Evolutionary conservation across 371 early-diverging fungal genomes (phyloP), one percentile per base, ranked within the genome.

Genomic region (Mortierella sp.): DNA sequence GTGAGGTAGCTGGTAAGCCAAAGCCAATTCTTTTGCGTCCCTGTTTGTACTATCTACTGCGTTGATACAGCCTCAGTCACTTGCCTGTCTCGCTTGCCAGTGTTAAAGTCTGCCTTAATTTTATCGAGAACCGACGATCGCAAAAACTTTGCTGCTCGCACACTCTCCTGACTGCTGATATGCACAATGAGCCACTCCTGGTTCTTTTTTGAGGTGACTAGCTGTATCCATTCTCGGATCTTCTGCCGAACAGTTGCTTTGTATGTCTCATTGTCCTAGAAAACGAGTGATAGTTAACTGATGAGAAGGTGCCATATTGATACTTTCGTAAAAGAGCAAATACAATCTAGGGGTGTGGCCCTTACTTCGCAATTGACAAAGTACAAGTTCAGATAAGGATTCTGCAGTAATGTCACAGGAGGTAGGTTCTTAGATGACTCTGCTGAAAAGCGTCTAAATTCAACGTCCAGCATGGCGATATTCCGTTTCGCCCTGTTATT

Each of bases 121-220:
- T 92, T 93, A 81, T 98, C 99, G 61, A 89, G 91, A 3, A 97
- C 91, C 0, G 94, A 89, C 0, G 93, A 84, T 32, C 93, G 90
- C 59, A 95, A 83, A 72, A 93, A 94, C 72, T 88, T 92, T 49
- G 90, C 85, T 22, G 87, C 75, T 72, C 87, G 87, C 4, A 83
- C 70, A 1, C 90, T 86, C 49, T 92, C 93, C n/a, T 90, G 89
- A 39, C 88, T 90, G 30, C 93, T 88, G 10, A 97, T 88, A 83
- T 96, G 94, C 6, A 97, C 94, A 66, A 98, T 92, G 43, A 96
- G 77, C 97, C 97, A 97, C 84, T 96, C 97, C 83, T 96, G 96
- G 68, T 93, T 93, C 86, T 94, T 94, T 70, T 94, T 94, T 22
- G 89, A 86, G 16, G 87, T 86, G 20, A 95, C 91, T 12, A 89